Conservation (phyloP, 768 basidiomycete species). For the Trametes elegans region DNA sequence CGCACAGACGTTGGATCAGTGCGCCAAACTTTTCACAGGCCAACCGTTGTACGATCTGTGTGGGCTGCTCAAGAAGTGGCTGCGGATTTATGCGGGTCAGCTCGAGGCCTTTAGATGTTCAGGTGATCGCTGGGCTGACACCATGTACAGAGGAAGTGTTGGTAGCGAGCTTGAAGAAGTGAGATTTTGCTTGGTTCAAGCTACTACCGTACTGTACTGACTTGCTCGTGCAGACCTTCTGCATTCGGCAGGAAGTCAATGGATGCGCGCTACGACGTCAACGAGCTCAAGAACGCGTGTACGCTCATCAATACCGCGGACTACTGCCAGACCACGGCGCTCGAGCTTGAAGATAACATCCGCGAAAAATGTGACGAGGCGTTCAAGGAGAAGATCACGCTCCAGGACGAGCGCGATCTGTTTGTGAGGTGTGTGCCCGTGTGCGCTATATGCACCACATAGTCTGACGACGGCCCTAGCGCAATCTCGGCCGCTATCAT, state of each 20-base stretch:
- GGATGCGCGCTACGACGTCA: slow-evolving; percentile 75
- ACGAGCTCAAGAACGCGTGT: slow-evolving; percentile 78
- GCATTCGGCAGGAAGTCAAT: slow-evolving; percentile 58
- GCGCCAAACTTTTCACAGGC: slow-evolving; percentile 85
- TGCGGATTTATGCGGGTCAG: slow-evolving; percentile 86
- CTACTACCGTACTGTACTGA: not conserved
- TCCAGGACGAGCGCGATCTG: slow-evolving; percentile 83
- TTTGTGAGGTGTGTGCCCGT: slow-evolving; percentile 70
- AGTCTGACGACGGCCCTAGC: slow-evolving; percentile 38
- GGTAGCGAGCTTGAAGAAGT: slow-evolving; percentile 71
- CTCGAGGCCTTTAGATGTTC: not conserved
- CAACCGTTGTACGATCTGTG: slow-evolving; percentile 81
- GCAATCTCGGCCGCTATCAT: slow-evolving; percentile 83
- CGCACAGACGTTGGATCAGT: slow-evolving; percentile 91
- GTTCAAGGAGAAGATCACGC: slow-evolving; percentile 74
- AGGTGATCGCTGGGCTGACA: not conserved
- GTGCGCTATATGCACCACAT: not conserved
- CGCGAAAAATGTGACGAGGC: slow-evolving; percentile 75
- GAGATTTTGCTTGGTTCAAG: slow-evolving; percentile 8
- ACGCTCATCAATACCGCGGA: slow-evolving; percentile 96
- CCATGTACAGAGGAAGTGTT: slow-evolving; percentile 80
- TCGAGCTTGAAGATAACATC: slow-evolving; percentile 93
- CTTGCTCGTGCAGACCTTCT: slow-evolving; percentile 36
- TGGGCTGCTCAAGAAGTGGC: slow-evolving; percentile 88
- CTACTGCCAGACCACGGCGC: slow-evolving; percentile 90